Percentiles rank a stretch among this genome's conserved stretches.
Conservation (phyloP, 2,329 filamentous ascomycete species). For the Nannizzia gypsea region DNA sequence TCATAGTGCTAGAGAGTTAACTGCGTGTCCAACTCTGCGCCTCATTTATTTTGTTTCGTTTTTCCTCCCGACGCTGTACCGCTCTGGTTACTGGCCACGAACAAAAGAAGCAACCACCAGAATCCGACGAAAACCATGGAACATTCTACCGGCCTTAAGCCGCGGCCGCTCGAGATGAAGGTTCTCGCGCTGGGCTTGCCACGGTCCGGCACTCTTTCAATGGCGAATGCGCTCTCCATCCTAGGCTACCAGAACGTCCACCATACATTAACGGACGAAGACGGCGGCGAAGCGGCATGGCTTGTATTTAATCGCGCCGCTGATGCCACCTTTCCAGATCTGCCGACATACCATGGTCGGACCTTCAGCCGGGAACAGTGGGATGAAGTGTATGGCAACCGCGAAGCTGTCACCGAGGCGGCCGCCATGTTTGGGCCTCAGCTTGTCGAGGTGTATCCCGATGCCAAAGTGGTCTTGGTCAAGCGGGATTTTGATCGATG, state of each 20-base stretch:
- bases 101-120: background rate
- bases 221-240: background rate
- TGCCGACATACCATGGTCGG: background rate
- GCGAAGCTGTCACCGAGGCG: conserved; percentile 18
- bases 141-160: background rate
- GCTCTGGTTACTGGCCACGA: no score
- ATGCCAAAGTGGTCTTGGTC: conserved; percentile 58
- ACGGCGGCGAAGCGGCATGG: background rate
- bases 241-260: background rate
- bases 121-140: background rate
- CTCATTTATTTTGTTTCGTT: no score
- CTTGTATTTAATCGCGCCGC: background rate
- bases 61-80: no score
- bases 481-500: conserved; percentile 55
- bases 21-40: no score
- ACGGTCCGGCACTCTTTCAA: background rate
- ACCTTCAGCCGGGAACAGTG: background rate
- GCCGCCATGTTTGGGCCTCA: conserved; percentile 57
- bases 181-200: background rate
- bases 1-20: no score
- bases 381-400: background rate
- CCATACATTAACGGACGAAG: background rate
- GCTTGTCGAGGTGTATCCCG: conserved; percentile 58
- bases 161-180: background rate
- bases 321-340: background rate